phyloP scores from a whole-genome alignment of 345 rosid genomes.

The Microthlaspi erraticum region DNA sequence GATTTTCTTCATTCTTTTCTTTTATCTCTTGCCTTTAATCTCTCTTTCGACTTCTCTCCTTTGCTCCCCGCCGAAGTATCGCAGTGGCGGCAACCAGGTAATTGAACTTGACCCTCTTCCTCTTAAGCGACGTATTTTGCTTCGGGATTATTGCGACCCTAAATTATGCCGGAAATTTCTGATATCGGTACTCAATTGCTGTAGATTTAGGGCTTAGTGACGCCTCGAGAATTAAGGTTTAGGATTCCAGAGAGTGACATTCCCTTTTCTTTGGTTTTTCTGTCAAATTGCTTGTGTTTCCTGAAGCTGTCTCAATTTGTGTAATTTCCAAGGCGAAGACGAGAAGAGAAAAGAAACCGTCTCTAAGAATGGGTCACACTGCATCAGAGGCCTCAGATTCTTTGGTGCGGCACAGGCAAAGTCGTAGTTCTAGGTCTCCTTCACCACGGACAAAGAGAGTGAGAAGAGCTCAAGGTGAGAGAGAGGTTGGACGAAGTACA shows the following conservation, averaged over 20 bases:
- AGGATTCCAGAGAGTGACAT: neutral
- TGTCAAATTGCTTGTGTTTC: conserved; percentile 13
- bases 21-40: conserved; percentile 3
- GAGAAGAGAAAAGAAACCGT: neutral
- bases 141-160: neutral
- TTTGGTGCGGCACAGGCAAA: conserved; percentile 51
- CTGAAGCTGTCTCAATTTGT: conserved; percentile 27
- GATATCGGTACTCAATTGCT: too few relatives aligned
- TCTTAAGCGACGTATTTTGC: neutral
- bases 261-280: neutral
- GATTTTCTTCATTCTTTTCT: too few relatives aligned
- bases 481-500: conserved; percentile 50
- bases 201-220: too few relatives aligned
- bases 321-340: conserved; percentile 2
- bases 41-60: conserved; percentile 2
- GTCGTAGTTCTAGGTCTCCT: conserved; percentile 61
- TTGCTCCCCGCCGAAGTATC: conserved; percentile 26
- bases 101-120: neutral
- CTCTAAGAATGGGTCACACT: conserved; percentile 55
- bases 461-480: conserved; percentile 61
- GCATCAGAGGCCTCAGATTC: conserved; percentile 49
- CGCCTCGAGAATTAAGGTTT: conserved; percentile 7
- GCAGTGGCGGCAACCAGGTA: conserved; percentile 38
- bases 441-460: conserved; percentile 72
- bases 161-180: neutral